phyloP scores from a whole-genome alignment of 2,329 filamentous ascomycete genomes.

The Biscogniauxia sp. region DNA sequence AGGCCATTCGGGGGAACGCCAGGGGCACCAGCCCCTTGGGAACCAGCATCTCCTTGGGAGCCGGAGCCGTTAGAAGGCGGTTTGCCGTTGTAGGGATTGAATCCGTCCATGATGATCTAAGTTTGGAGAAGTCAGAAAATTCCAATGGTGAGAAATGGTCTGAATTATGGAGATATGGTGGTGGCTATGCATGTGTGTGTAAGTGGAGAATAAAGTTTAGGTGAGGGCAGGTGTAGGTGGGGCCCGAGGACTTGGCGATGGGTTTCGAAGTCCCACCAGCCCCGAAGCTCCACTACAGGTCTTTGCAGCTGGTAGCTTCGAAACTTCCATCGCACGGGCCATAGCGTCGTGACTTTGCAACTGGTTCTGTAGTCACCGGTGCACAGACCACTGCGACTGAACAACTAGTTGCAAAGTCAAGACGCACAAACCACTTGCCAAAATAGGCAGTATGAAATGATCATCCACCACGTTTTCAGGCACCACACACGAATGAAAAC shows the following conservation, averaged over 20 bases:
- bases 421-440: not conserved
- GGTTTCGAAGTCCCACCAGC: not conserved
- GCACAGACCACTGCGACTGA: not conserved
- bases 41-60: constrained; percentile 35
- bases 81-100: constrained; percentile 36
- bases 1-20: constrained; percentile 27
- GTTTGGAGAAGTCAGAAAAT: constrained; percentile 4
- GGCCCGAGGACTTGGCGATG: not conserved
- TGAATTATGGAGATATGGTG: not conserved
- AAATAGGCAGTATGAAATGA: not conserved
- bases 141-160: not conserved
- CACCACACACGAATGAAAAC: not conserved
- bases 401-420: not conserved
- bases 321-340: not conserved
- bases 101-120: constrained; percentile 33
- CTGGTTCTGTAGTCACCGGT: not conserved
- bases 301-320: not conserved
- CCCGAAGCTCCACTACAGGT: not conserved
- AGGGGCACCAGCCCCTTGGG: constrained; percentile 31
- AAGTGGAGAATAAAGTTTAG: not conserved
- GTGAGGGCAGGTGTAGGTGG: not conserved
- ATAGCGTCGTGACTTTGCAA: not conserved
- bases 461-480: not conserved
- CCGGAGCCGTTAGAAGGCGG: constrained; percentile 37
- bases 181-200: not conserved